Base-by-base conservation (phyloP, 495 filamentous ascomycete species). In the Penicillium cosmopolitanum region DNA sequence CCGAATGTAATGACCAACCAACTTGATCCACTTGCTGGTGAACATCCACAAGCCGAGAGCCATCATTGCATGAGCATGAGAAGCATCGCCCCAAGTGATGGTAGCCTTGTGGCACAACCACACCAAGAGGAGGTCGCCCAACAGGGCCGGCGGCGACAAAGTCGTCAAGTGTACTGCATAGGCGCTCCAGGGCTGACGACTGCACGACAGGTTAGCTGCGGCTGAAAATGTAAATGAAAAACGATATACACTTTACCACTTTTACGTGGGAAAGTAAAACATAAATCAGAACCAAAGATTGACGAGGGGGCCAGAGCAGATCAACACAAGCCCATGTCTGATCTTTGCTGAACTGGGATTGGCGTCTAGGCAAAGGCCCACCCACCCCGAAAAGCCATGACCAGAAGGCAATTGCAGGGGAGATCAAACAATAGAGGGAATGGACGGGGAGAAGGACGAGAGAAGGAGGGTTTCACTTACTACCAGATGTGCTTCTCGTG, bases 121-220 rank as follows among this genome's bases (percentile, higher is more conserved):
- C 53, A 91, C 72, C 46, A 92, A 74, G 36, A 88, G 68, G 18
- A 84, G 73, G 68, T 92, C 90, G 43, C 84, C 76, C 38, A 88
- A 60, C 44, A 91, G 76, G 18, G 89, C 87, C 16, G 88, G 83
- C 21, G 89, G 88, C 36, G 86, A 87, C 63, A 92, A 84, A 9
- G 89, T 91, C 19, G 87, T 87, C 64, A 91, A 65, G 71, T 92
- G 85, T 25, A 93, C 82, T 25, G 88, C 88, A 70, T 92, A 93
- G 5, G 87, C 83, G 58, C 85, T 89, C 88, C 89, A 94, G 15
- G 80, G 84, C 66, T 91, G 86, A 63, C 84, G 81, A 61, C 88
- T 91, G 64, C 56, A 56, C 55, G 50, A 61, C 35, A 40, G 51
- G 66, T 79, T 70, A 80, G 76, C 65, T 52, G 53, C 52, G 53